Percentiles rank a stretch among this genome's conserved stretches.
Evolutionary conservation across 2,329 filamentous ascomycete genomes (phyloP).

Genomic region (Trichophyton simii): DNA sequence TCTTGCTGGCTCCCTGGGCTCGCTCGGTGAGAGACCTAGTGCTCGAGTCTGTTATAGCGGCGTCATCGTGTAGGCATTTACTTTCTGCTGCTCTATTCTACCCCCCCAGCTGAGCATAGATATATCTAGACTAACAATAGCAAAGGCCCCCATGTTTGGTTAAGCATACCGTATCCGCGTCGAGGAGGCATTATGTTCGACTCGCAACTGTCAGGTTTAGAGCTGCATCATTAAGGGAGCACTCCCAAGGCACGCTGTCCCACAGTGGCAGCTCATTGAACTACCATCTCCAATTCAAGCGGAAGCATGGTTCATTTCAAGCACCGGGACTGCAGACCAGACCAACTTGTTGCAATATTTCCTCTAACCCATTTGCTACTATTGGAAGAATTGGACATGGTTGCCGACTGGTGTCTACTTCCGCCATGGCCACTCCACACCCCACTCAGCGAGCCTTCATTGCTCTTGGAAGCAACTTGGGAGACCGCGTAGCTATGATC

Average conservation of each 20-base stretch:
- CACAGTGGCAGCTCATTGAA: not conserved
- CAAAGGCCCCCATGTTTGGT: not conserved
- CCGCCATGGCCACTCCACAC: not conserved
- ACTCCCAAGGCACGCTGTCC: not conserved
- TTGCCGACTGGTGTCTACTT: not conserved
- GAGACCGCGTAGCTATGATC: constrained; percentile 72
- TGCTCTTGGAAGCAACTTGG: constrained; percentile 85
- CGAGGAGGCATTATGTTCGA: not conserved
- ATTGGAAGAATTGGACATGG: not conserved
- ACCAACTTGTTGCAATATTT: not conserved
- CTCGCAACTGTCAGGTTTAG: not conserved
- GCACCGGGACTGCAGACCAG: not conserved
- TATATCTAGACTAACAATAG: not conserved
- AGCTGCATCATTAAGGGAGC: not conserved
- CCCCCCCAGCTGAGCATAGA: not conserved
- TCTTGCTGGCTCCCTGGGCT: not conserved
- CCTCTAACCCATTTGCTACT: not conserved
- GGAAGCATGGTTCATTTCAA: not conserved
- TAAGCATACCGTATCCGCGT: not conserved
- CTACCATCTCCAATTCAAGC: not conserved
- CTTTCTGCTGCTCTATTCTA: too few species aligned
- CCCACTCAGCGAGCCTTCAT: constrained; percentile 49
- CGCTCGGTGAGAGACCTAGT: not conserved
- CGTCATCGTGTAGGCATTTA: not conserved
- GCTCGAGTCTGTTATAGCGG: not conserved